These are phyloP conservation scores for Eragrostis curvula DNA, from an alignment of 176 grass and related monocot species.

Conservation along the genomic window DNA sequence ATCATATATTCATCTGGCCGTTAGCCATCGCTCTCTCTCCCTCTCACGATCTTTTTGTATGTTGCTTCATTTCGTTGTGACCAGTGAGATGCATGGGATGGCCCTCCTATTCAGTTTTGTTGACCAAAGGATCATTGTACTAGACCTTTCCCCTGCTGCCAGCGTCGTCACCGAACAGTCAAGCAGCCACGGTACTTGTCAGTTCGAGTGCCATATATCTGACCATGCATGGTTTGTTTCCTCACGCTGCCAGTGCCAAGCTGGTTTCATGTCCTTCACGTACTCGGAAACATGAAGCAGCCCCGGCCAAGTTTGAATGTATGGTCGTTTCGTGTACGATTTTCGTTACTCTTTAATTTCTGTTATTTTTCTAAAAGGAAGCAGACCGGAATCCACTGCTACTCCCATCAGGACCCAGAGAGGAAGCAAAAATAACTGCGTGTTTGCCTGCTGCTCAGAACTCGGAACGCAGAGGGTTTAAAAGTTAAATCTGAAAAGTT, in stretches of 20 bases:
- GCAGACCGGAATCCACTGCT: not conserved
- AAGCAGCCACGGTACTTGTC: not conserved
- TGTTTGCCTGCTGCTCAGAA: not conserved
- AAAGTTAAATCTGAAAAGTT: not conserved
- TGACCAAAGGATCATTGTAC: not conserved
- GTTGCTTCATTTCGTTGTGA: not conserved
- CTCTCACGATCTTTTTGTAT: not conserved
- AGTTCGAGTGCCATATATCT: not conserved
- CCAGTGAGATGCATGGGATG: not conserved
- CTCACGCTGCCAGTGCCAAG: slow-evolving; percentile 1
- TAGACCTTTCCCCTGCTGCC: too few relatives aligned
- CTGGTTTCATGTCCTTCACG: slow-evolving; percentile 19
- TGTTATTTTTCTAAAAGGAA: not conserved
- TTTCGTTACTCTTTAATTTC: not conserved
- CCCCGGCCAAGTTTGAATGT: not conserved
- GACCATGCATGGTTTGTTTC: not conserved
- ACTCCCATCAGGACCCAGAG: not conserved
- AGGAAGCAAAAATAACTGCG: too few relatives aligned
- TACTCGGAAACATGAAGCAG: not conserved
- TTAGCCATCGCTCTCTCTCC: not conserved
- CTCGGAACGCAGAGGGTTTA: slow-evolving; percentile 2
- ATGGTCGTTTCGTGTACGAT: not conserved
- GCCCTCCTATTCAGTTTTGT: not conserved
- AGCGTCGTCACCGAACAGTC: too few relatives aligned
- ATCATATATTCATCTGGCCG: not conserved